Base-by-base conservation (phyloP, 352 stramenopile genomes). In the Pythium chondricola region DNA sequence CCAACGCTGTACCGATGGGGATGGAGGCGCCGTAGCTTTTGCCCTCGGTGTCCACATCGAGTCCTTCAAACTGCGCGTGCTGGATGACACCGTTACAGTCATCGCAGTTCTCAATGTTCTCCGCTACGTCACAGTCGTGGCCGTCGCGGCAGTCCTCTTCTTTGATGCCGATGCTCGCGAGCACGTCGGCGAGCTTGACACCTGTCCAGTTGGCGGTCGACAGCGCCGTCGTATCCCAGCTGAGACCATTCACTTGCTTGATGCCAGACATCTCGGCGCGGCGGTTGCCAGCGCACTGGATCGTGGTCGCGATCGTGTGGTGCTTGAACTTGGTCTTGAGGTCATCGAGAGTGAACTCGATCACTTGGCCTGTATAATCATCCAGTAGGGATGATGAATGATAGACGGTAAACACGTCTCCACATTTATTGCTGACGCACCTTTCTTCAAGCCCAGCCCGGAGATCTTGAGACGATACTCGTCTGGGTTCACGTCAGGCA, bases 261-360 rank as follows among this genome's bases (percentile, higher is more conserved):
- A 97, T 76, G 10, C 80, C 65, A 20, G 94, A 96, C 79, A 98
- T 97, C 49, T 96, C 91, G 16, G 76, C 77, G 20, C 96, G 87
- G 22, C 96, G 89, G 65, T 99, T 99, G 17, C 96, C 96, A 33
- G 86, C 95, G 61, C 96, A 99, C 64, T 99, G 96, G 25, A 99
- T 83, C 11, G 96, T 98, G 6, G 91, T 89, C 6, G 79, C 78
- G 14, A 99, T 70, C 8, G 82, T 95, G 27, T 89, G 70, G 55
- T 98, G 85, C 36, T 86, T 81, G 68, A 97, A 97, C 47, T 92
- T 95, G 35, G 63, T 73, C 75, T 97, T 98, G 24, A 99, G 72
- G 35, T 99, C 92, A 39, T 83, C 70, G 33, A 86, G 20, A 14
- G 69, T 82, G 40, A 88, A 69, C 24, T 63, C 57, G 6, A 82